Conservation (phyloP, 176 grass and related monocot species). For the Musa beccarii region DNA sequence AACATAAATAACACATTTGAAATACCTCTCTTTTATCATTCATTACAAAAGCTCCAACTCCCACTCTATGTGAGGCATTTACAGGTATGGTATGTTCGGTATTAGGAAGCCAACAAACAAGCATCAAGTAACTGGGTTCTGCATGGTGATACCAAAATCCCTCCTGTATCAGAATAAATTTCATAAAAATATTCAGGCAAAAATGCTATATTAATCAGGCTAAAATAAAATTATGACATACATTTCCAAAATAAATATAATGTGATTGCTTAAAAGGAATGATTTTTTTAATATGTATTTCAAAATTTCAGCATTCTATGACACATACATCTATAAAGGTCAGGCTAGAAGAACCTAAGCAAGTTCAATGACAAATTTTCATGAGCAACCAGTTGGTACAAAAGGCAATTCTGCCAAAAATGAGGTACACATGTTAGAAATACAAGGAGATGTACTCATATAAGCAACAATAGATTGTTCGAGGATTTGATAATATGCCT, state of each 20-base stretch:
- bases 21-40: conserved; percentile 23
- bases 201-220: neutral
- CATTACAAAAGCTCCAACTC: conserved; percentile 20
- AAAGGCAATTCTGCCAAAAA: neutral
- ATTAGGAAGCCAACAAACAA: conserved; percentile 20
- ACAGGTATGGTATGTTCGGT: conserved; percentile 14
- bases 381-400: neutral
- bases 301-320: neutral
- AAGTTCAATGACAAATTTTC: neutral
- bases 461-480: no score
- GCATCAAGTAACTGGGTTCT: conserved; percentile 22
- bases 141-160: conserved; percentile 23
- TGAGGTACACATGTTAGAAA: neutral
- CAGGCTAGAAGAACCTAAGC: neutral
- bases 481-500: neutral
- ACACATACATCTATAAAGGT: neutral
- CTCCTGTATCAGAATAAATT: conserved; percentile 1
- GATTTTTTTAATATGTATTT: neutral
- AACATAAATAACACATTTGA: neutral
- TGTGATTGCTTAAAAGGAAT: neutral
- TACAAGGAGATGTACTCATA: no score
- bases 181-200: neutral
- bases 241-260: neutral
- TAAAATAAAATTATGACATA: neutral
- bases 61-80: conserved; percentile 18